phyloP scores from a whole-genome alignment of 257 asterid species.

The Salvia miltiorrhiza region DNA sequence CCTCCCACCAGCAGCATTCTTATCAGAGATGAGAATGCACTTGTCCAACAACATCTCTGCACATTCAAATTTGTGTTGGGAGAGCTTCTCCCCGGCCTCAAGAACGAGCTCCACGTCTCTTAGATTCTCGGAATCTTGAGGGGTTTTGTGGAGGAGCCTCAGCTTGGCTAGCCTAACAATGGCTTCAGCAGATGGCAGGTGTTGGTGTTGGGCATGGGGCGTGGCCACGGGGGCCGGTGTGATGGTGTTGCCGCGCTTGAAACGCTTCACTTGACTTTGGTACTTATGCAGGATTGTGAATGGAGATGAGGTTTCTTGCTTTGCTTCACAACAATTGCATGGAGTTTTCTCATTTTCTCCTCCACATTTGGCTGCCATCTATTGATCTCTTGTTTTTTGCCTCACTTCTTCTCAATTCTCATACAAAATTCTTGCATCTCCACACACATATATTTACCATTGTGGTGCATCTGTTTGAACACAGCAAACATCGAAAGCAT shows the following conservation, averaged over 20 bases:
- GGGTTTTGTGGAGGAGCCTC: not conserved
- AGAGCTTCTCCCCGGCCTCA: conserved; percentile 21
- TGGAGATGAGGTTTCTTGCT: conserved; percentile 16
- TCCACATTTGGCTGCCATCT: not conserved
- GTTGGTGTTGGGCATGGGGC: not conserved
- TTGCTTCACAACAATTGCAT: not conserved
- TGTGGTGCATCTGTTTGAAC: not conserved
- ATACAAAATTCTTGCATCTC: not conserved
- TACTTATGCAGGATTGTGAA: conserved; percentile 15
- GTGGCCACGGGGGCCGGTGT: not conserved
- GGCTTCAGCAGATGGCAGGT: conserved; percentile 8
- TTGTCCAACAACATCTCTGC: conserved; percentile 26
- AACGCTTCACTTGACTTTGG: conserved; percentile 1
- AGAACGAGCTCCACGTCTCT: not conserved
- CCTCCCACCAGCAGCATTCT: conserved; percentile 27
- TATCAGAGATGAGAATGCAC: conserved; percentile 14
- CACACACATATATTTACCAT: not conserved
- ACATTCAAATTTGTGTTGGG: conserved; percentile 24
- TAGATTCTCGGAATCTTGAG: not conserved
- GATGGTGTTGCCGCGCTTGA: not conserved
- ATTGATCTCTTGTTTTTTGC: too few relatives aligned
- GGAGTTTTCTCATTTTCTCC: not conserved
- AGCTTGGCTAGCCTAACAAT: conserved; percentile 26
- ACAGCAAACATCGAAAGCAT: not conserved
- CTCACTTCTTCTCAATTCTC: too few relatives aligned